Evolutionary conservation across 2,329 filamentous ascomycete species (phyloP), one percentile per base, ranked within the genome.

Genomic region (Teratosphaeria gauchensis): DNA sequence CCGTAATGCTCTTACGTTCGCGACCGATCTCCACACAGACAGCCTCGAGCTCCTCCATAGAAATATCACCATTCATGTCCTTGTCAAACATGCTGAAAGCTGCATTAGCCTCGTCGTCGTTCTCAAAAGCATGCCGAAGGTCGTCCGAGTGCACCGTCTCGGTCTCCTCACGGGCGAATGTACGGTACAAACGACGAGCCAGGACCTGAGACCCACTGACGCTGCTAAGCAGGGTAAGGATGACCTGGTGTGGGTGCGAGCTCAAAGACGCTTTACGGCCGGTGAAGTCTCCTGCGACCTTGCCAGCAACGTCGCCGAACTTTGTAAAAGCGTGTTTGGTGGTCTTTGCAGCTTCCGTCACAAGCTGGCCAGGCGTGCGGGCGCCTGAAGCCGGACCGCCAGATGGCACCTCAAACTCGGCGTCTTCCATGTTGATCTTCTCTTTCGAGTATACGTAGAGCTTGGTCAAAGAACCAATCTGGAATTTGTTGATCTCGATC

Each of bases 51-150:
- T 96, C 92, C 68, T 96, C 90, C 83, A 96, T 91, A 0, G 89
- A 95, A 55, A 96, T 95, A 68, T 97, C 92, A 3, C 92, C 92
- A 63, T 97, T 97, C 77, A 96, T 84, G 68, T 97, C 92, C 70
- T 94, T 95, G 75, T 97, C 92, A 65, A 96, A 96, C 79, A 96
- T 92, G 65, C 81, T 80, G 68, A 97, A 96, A 0, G 92, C 92
- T 2, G 88, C 88, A 57, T 94, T 88, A 0, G 91, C 90, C 70
- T 96, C 92, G 14, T 96, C 92, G 19, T 87, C 82, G 28, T 86
- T 88, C 9, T 87, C 82, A 66, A 96, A 96, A 0, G 89, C 91
- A 11, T 82, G 77, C 62, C 85, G 86, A 57, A 97, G 75, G 68
- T 96, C 92, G 8, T 91, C 89, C 0, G 86, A 80, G 21, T 84